These are phyloP conservation scores for Saccharomycopsis phalli DNA, from an alignment of 1,139 yeast species.

Conservation along the genomic window DNA sequence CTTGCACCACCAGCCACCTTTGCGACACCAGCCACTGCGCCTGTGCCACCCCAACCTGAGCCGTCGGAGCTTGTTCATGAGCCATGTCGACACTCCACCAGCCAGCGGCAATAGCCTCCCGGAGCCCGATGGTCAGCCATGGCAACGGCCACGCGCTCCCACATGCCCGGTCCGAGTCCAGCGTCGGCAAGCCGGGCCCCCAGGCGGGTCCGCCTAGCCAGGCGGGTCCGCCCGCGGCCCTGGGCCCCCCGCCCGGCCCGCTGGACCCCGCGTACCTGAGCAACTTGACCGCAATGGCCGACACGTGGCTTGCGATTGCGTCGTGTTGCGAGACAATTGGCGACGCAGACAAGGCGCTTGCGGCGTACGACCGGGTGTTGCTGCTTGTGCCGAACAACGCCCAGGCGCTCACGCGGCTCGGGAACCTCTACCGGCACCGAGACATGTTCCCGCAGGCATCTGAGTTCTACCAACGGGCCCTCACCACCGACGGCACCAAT, in stretches of 20 bases:
- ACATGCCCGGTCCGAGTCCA: conserved; percentile 20
- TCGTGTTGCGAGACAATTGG: conserved; percentile 85
- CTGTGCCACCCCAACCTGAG: too few relatives aligned
- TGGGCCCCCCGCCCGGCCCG: conserved; percentile 14
- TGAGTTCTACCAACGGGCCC: conserved; percentile 81
- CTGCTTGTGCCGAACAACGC: conserved; percentile 81
- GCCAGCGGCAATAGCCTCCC: conserved; percentile 1
- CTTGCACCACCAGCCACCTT: too few relatives aligned
- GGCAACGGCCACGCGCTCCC: conserved; percentile 6
- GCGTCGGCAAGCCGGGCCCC: conserved; percentile 20
- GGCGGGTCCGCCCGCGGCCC: conserved; percentile 13
- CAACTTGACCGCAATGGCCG: conserved; percentile 48
- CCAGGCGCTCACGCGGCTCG: conserved; percentile 76
- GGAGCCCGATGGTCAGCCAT: conserved; percentile 10
- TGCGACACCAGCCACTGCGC: too few relatives aligned
- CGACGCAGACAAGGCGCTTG: conserved; percentile 81
- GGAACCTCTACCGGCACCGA: conserved; percentile 78
- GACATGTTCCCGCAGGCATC: conserved; percentile 93
- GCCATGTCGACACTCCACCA: conserved; percentile 9
- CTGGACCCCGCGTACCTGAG: conserved; percentile 15
- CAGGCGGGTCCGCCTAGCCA: conserved; percentile 5
- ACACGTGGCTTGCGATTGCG: conserved; percentile 90
- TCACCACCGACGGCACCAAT: conserved; percentile 73
- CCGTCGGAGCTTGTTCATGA: too few relatives aligned
- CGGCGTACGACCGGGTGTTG: conserved; percentile 84